Conservation (phyloP, 805 yeast species). For the Candida glaebosa region DNA sequence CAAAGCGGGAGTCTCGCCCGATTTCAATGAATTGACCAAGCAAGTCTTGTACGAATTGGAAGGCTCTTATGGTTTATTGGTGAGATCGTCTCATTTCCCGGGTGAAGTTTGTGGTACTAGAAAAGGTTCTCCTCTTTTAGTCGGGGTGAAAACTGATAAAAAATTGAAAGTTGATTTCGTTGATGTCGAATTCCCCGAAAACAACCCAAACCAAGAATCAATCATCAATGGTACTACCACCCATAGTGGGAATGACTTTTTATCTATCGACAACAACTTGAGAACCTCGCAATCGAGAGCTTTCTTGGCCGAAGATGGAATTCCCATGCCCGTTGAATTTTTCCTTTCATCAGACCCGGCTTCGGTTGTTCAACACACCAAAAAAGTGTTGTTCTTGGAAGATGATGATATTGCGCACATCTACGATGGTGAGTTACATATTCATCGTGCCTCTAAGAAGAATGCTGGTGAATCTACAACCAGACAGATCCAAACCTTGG, state of each 20-base stretch:
- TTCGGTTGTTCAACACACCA: slow-evolving; percentile 93
- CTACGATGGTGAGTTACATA: slow-evolving; percentile 96
- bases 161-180: slow-evolving; percentile 97
- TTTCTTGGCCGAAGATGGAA: slow-evolving; percentile 88
- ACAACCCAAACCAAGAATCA: slow-evolving; percentile 13
- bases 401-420: slow-evolving; percentile 99
- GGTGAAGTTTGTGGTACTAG: slow-evolving; percentile 95
- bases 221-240: slow-evolving; percentile 18
- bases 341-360: slow-evolving; percentile 97
- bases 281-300: slow-evolving; percentile 96
- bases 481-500: slow-evolving; percentile 93
- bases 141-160: slow-evolving; percentile 95
- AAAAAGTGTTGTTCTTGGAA: slow-evolving; percentile 91
- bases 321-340: slow-evolving; percentile 92
- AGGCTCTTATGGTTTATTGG: slow-evolving; percentile 95
- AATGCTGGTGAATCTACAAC: slow-evolving; percentile 82
- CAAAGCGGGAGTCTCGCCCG: slow-evolving; percentile 72
- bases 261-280: slow-evolving; percentile 57
- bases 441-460: slow-evolving; percentile 86
- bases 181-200: slow-evolving; percentile 93
- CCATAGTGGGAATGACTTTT: slow-evolving; percentile 24
- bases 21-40: slow-evolving; percentile 89
- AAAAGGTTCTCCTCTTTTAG: slow-evolving; percentile 95
- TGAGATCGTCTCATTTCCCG: slow-evolving; percentile 89
- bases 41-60: slow-evolving; percentile 89